Conservation (phyloP, 169 alveolate species). For the Eimeria necatrix region DNA sequence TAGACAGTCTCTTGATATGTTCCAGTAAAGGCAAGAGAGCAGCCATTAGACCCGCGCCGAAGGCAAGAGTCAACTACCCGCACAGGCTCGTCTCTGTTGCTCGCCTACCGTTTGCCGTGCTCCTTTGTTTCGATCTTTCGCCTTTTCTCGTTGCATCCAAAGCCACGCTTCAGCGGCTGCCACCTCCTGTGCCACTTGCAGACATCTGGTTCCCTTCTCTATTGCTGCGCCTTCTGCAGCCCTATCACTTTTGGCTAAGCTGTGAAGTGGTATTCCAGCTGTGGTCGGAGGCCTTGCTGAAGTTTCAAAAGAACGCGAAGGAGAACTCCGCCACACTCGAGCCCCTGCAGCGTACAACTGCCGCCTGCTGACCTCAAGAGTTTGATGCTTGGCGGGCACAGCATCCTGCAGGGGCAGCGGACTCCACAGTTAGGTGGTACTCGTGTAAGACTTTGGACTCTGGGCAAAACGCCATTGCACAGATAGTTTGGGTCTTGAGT, state of each 20-base stretch:
- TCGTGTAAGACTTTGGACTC: background rate
- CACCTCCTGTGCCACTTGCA: background rate
- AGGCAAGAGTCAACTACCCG: too few relatives aligned
- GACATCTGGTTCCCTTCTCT: background rate
- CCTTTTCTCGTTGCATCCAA: background rate
- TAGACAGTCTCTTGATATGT: too few relatives aligned
- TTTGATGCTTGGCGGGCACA: background rate
- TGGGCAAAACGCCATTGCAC: too few relatives aligned
- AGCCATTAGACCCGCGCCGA: too few relatives aligned
- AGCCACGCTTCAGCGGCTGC: conserved; percentile 19
- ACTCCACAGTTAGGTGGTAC: background rate
- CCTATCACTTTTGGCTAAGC: background rate
- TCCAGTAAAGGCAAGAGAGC: too few relatives aligned
- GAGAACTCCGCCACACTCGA: background rate
- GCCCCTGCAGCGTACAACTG: conserved; percentile 69
- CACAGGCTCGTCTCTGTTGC: too few relatives aligned
- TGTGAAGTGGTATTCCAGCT: background rate
- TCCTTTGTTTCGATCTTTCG: background rate
- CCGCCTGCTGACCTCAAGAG: conserved; percentile 51
- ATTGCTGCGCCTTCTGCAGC: background rate
- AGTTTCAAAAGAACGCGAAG: background rate
- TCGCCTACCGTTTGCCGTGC: background rate
- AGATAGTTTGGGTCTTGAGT: background rate
- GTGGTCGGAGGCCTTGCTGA: background rate
- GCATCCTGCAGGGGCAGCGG: background rate